These are phyloP conservation scores for Sporisorium reilianum DNA, from an alignment of 1,284 basidiomycete species.

Conservation along the genomic window DNA sequence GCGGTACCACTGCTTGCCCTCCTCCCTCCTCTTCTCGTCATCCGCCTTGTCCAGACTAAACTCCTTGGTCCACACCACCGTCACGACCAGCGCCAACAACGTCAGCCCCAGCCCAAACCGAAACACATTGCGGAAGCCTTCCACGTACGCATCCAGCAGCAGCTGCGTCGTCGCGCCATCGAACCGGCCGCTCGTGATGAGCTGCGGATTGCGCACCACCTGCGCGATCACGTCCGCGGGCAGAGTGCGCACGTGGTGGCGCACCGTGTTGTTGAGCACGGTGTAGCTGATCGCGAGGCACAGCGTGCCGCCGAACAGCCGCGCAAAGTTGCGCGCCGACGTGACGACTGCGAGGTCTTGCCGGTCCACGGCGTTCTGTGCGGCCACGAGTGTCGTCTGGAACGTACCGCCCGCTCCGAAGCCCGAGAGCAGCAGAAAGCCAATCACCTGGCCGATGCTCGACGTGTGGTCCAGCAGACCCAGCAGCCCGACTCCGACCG, in stretches of 20 bases:
- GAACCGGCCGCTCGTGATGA: conserved; percentile 26
- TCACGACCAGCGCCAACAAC: conserved; percentile 58
- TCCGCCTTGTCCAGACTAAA: conserved; percentile 75
- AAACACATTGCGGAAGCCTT: conserved; percentile 76
- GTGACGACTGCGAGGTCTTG: conserved; percentile 80
- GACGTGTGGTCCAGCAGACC: conserved; percentile 75
- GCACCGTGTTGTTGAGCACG: conserved; percentile 60
- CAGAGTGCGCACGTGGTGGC: conserved; percentile 12
- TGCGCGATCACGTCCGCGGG: conserved; percentile 17
- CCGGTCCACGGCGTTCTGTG: conserved; percentile 77
- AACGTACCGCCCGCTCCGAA: conserved; percentile 76
- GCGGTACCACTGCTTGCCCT: conserved; percentile 66
- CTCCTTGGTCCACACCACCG: conserved; percentile 74
- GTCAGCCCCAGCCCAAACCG: conserved; percentile 41
- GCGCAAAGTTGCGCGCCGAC: conserved; percentile 77
- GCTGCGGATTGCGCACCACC: conserved; percentile 48
- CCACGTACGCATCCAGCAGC: conserved; percentile 75
- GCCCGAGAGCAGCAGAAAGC: conserved; percentile 78
- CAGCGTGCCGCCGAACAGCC: conserved; percentile 77
- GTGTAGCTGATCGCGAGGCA: conserved; percentile 76
- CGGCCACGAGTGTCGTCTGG: conserved; percentile 73
- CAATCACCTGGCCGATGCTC: conserved; percentile 74
- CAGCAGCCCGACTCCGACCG: conserved; percentile 74
- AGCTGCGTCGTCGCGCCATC: conserved; percentile 41
- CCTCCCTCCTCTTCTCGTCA: conserved; percentile 72